Conservation (phyloP, 192 early-diverging fungal genomes). For the Radiomyces spectabilis region DNA sequence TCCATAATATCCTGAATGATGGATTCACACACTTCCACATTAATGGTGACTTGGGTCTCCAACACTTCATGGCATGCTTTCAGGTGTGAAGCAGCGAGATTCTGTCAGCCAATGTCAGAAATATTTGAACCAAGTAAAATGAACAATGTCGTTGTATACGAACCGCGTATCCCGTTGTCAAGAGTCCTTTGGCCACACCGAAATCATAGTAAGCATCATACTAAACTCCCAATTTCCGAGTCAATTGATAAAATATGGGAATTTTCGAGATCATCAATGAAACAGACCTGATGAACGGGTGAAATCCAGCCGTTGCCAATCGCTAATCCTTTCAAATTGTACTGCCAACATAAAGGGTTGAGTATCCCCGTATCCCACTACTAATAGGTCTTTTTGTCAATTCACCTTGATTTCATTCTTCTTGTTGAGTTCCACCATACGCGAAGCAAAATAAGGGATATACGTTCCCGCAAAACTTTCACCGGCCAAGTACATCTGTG, state of each 20-base stretch:
- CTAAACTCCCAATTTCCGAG: too few relatives aligned
- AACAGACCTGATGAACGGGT: conserved; percentile 50
- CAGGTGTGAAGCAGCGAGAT: conserved; percentile 8
- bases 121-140: not conserved
- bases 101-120: not conserved
- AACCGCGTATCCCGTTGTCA: conserved; percentile 23
- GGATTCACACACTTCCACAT: conserved; percentile 30
- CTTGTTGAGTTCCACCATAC: conserved; percentile 24
- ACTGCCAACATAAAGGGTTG: conserved; percentile 10
- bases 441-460: conserved; percentile 48
- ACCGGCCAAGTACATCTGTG: conserved; percentile 52
- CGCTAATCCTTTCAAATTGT: conserved; percentile 46
- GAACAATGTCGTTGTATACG: not conserved
- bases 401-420: conserved; percentile 19
- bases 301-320: conserved; percentile 66
- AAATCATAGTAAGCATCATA: conserved; percentile 38
- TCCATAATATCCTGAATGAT: conserved; percentile 21
- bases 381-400: not conserved
- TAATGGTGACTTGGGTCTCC: conserved; percentile 15
- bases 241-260: too few relatives aligned
- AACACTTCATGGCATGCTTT: conserved; percentile 24
- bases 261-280: too few relatives aligned
- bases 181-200: conserved; percentile 19
- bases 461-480: conserved; percentile 60
- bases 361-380: not conserved